Conservation (phyloP, 1,284 basidiomycete genomes). For the Ustilago nuda region DNA sequence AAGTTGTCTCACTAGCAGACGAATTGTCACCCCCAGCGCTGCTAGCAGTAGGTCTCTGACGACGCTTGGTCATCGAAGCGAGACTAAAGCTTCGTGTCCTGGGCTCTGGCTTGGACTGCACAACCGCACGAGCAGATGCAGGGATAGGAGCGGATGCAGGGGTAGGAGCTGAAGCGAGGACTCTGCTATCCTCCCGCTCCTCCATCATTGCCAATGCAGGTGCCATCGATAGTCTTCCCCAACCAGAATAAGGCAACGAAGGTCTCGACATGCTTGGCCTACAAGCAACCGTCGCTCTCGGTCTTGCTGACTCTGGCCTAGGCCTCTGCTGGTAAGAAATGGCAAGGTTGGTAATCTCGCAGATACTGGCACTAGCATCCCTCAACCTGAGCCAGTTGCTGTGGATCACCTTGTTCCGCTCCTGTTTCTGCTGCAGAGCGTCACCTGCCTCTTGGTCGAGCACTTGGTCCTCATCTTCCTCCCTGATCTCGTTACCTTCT, state of each 20-base stretch:
- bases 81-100: background rate
- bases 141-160: background rate
- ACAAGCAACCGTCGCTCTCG: background rate
- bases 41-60: background rate
- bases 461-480: conserved; percentile 14
- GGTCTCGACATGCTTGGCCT: background rate
- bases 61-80: conserved; percentile 5
- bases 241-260: background rate
- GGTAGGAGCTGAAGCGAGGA: background rate
- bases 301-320: background rate
- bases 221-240: background rate
- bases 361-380: conserved; percentile 17
- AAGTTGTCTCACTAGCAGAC: background rate
- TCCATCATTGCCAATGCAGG: conserved; percentile 1
- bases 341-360: conserved; percentile 27
- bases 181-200: background rate
- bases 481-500: conserved; percentile 14
- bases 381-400: conserved; percentile 20
- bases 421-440: conserved; percentile 10
- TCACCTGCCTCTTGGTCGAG: conserved; percentile 3
- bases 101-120: background rate
- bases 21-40: background rate
- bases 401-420: conserved; percentile 8
- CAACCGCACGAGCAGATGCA: background rate
- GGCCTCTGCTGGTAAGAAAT: conserved; percentile 27